Conservation (phyloP, 2,329 filamentous ascomycete species). For the Aspergillus calidoustus region DNA sequence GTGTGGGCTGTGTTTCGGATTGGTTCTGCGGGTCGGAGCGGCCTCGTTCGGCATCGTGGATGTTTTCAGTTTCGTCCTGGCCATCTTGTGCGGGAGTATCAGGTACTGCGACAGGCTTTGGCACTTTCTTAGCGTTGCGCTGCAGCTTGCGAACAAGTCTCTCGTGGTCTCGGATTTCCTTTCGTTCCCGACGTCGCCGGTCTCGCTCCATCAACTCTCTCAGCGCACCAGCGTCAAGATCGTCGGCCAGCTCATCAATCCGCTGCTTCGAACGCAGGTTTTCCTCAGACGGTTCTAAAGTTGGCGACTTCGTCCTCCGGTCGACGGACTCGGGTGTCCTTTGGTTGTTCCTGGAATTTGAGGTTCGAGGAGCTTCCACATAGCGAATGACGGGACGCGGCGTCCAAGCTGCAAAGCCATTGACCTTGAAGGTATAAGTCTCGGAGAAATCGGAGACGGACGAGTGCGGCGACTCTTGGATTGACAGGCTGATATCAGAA, state of each 20-base stretch:
- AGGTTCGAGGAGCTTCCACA: slow-evolving; percentile 66
- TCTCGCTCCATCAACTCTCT: slow-evolving; percentile 91
- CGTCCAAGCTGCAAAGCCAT: slow-evolving; percentile 77
- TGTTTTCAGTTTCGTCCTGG: slow-evolving; percentile 15
- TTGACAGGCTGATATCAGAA: slow-evolving; percentile 76
- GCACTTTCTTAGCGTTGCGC: slow-evolving; percentile 58
- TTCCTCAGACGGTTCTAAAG: slow-evolving; percentile 65
- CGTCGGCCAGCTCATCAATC: slow-evolving; percentile 75
- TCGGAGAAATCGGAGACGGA: slow-evolving; percentile 77
- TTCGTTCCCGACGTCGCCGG: slow-evolving; percentile 76
- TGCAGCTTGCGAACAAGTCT: slow-evolving; percentile 55
- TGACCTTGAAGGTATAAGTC: slow-evolving; percentile 77
- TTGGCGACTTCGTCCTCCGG: slow-evolving; percentile 58
- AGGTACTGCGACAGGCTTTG: slow-evolving; percentile 60
- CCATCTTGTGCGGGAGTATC: slow-evolving; percentile 10
- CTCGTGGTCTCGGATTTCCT: slow-evolving; percentile 71
- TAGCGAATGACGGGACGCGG: slow-evolving; percentile 84
- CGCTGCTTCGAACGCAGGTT: slow-evolving; percentile 63
- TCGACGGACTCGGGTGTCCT: slow-evolving; percentile 54
- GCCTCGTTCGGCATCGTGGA: slow-evolving; percentile 10
- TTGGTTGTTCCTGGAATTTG: slow-evolving; percentile 50
- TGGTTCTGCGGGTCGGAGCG: slow-evolving; percentile 13
- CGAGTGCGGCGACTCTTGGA: slow-evolving; percentile 75
- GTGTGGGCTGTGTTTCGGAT: slow-evolving; percentile 17
- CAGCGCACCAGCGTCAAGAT: slow-evolving; percentile 80